Conservation (phyloP, 768 basidiomycete species). For the Tricholoma saponaceum region DNA sequence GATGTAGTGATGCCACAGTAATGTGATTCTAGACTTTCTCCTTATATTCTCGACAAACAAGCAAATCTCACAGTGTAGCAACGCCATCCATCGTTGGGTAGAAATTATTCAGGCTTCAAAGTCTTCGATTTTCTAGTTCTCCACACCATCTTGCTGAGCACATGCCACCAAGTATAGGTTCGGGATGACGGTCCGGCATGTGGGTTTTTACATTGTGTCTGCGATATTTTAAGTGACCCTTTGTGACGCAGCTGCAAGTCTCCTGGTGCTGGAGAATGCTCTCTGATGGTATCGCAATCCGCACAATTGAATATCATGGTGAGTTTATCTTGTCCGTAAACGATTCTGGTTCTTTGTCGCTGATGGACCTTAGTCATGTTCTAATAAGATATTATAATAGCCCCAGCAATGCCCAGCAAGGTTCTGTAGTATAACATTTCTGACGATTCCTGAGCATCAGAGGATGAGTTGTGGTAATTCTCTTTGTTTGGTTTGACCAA, state of each 20-base stretch:
- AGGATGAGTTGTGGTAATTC: not conserved
- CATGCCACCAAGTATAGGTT: not conserved
- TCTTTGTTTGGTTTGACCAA: constrained; percentile 32
- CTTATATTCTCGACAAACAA: not conserved
- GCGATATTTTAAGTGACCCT: not conserved
- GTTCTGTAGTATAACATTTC: constrained; percentile 1
- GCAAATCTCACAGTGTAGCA: not conserved
- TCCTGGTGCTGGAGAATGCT: not conserved
- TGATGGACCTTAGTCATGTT: not conserved
- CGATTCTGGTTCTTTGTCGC: not conserved
- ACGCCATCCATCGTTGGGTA: not conserved
- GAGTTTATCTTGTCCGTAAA: not conserved
- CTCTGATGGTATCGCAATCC: not conserved
- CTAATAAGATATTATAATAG: not conserved
- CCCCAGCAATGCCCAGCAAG: not conserved
- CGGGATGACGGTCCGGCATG: not conserved
- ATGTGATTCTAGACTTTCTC: not conserved
- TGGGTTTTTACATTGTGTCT: not conserved
- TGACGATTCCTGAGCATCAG: not conserved
- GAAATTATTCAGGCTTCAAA: not conserved
- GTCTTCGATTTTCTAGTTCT: not conserved
- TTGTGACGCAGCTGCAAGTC: not conserved
- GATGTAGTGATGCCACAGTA: not conserved
- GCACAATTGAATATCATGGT: not conserved
- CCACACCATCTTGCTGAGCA: not conserved